Percentiles rank a stretch among this genome's conserved stretches.
Evolutionary conservation across 2,329 filamentous ascomycete species (phyloP).

Genomic region (Colletotrichum theobromicola): DNA sequence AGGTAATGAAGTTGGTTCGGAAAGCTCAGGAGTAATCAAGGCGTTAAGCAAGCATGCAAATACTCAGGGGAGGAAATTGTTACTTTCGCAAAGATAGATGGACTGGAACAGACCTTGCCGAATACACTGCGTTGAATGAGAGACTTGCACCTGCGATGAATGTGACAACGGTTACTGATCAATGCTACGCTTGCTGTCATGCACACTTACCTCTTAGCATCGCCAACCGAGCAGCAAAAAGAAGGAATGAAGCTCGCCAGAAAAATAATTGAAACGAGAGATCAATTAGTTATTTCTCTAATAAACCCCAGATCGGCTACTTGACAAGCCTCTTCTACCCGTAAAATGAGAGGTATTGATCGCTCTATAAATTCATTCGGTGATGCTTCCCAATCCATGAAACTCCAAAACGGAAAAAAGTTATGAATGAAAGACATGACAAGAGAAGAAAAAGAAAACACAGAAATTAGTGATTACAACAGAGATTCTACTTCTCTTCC

Average conservation of each 20-base stretch:
- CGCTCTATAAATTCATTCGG: background rate
- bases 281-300: background rate
- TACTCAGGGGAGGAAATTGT: background rate
- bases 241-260: too few species aligned
- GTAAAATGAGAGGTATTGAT: background rate
- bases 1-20: background rate
- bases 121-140: background rate
- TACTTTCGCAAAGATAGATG: background rate
- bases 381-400: background rate
- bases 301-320: background rate
- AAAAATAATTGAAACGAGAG: background rate
- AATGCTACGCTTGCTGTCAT: too few species aligned
- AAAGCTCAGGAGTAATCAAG: background rate
- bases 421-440: background rate
- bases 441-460: background rate
- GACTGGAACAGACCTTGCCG: background rate
- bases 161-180: too few species aligned
- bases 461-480: background rate
- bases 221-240: too few species aligned
- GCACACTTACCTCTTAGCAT: too few species aligned
- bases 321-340: background rate
- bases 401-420: background rate
- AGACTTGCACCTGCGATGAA: too few species aligned
- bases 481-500: background rate
- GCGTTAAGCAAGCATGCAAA: background rate